Percentiles rank a stretch among this genome's conserved stretches.
phyloP scores from a whole-genome alignment of 345 rosid species.

The Physaria fendleri region DNA sequence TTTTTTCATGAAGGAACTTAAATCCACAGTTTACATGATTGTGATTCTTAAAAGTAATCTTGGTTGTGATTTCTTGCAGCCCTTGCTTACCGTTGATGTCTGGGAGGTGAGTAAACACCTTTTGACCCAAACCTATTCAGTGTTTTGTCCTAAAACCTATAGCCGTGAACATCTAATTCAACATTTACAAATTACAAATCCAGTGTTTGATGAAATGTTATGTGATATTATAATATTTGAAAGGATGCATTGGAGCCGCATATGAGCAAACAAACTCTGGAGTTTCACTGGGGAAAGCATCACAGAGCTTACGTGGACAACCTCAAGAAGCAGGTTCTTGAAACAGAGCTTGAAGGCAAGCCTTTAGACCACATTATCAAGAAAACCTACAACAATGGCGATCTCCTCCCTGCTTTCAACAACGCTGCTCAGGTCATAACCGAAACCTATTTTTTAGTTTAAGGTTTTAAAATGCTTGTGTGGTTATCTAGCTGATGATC shows the following conservation, averaged over 20 bases:
- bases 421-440: constrained; percentile 80
- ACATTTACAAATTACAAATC: too few relatives aligned
- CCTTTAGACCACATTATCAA: constrained; percentile 52
- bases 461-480: background rate
- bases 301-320: constrained; percentile 84
- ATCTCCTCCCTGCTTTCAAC: constrained; percentile 79
- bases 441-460: background rate
- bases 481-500: constrained; percentile 10
- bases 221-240: background rate
- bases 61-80: constrained; percentile 52
- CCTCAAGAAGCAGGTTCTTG: constrained; percentile 74
- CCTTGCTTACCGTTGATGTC: constrained; percentile 84
- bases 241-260: constrained; percentile 93
- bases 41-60: background rate
- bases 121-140: background rate
- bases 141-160: background rate
- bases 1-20: background rate
- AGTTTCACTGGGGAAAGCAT: constrained; percentile 96
- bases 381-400: constrained; percentile 61
- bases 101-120: constrained; percentile 70
- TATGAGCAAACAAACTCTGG: constrained; percentile 71
- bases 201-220: background rate
- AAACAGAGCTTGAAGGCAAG: constrained; percentile 60
- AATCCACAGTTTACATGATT: constrained; percentile 1
- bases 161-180: too few relatives aligned